Conservation (phyloP, 306 rosid species). For the Fragaria ananassa region DNA sequence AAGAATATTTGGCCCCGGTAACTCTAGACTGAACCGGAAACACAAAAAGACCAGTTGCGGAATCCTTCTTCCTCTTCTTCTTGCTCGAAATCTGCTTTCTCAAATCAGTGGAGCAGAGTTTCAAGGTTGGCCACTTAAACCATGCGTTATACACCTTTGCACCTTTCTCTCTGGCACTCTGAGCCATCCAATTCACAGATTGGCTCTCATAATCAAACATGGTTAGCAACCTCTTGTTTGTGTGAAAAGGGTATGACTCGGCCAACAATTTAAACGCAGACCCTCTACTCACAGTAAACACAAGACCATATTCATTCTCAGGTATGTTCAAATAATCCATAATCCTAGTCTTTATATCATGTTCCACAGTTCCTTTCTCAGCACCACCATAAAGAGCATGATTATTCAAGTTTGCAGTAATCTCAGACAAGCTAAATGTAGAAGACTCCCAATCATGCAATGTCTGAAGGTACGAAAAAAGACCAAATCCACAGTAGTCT, state of each 20-base stretch:
- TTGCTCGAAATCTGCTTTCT: slow-evolving; percentile 83
- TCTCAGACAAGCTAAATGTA: slow-evolving; percentile 94
- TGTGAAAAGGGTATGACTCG: slow-evolving; percentile 89
- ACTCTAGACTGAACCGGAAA: slow-evolving; percentile 97
- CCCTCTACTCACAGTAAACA: slow-evolving; percentile 94
- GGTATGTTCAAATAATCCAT: slow-evolving; percentile 96
- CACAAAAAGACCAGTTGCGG: slow-evolving; percentile 85
- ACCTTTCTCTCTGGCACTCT: slow-evolving; percentile 85
- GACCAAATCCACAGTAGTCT: slow-evolving; percentile 96
- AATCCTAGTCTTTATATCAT: slow-evolving; percentile 77
- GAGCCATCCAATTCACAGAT: slow-evolving; percentile 94
- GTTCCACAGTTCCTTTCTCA: slow-evolving; percentile 81
- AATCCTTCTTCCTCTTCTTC: slow-evolving; percentile 89
- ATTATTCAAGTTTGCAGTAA: slow-evolving; percentile 87
- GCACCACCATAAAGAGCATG: slow-evolving; percentile 93
- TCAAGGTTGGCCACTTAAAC: slow-evolving; percentile 97
- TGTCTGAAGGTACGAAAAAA: slow-evolving; percentile 86
- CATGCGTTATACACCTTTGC: slow-evolving; percentile 86
- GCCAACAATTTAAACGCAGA: slow-evolving; percentile 84
- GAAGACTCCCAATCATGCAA: slow-evolving; percentile 91
- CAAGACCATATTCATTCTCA: slow-evolving; percentile 90
- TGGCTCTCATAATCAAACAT: slow-evolving; percentile 99
- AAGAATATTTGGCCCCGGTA: slow-evolving; percentile 90
- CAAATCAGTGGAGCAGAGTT: slow-evolving; percentile 89
- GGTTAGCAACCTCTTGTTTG: slow-evolving; percentile 80